Conservation (phyloP, 768 basidiomycete species). For the Neoboletus subvelutipes region DNA sequence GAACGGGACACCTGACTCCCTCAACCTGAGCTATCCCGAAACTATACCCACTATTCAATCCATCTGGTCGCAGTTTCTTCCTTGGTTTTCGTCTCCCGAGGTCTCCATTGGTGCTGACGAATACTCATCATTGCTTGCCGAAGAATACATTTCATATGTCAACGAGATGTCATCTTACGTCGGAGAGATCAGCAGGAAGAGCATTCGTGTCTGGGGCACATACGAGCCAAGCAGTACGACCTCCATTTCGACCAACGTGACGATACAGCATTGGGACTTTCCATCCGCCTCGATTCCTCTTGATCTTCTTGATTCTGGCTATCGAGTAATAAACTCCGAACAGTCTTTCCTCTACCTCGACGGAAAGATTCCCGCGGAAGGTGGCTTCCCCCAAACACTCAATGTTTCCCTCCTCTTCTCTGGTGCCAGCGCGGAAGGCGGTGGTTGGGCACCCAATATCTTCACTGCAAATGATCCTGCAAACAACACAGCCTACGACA, state of each 20-base stretch:
- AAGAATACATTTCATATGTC: slow-evolving; percentile 44
- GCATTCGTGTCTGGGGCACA: slow-evolving; percentile 44
- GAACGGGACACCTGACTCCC: slow-evolving; percentile 34
- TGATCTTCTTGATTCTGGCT: slow-evolving; percentile 34
- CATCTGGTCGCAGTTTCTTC: slow-evolving; percentile 42
- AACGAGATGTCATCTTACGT: slow-evolving; percentile 44
- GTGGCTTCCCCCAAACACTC: slow-evolving; percentile 35
- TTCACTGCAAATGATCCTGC: slow-evolving; percentile 29
- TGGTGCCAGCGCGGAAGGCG: slow-evolving; percentile 27
- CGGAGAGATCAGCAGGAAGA: slow-evolving; percentile 31
- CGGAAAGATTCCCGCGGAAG: slow-evolving; percentile 34
- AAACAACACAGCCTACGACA: slow-evolving; percentile 33
- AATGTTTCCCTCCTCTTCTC: slow-evolving; percentile 32
- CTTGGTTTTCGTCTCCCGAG: slow-evolving; percentile 39
- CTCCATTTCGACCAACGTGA: slow-evolving; percentile 40
- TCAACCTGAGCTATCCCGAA: slow-evolving; percentile 42
- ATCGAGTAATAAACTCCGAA: slow-evolving; percentile 38
- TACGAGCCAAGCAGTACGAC: slow-evolving; percentile 38
- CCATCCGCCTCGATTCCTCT: slow-evolving; percentile 34
- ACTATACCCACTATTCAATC: slow-evolving; percentile 43
- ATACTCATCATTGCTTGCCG: slow-evolving; percentile 37
- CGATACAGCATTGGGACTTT: slow-evolving; percentile 46
- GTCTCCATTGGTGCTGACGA: slow-evolving; percentile 50
- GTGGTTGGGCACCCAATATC: slow-evolving; percentile 39
- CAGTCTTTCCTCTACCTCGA: slow-evolving; percentile 38